Evolutionary conservation across 2,329 filamentous ascomycete species (phyloP).

Genomic region (Magnaporthales sp.): DNA sequence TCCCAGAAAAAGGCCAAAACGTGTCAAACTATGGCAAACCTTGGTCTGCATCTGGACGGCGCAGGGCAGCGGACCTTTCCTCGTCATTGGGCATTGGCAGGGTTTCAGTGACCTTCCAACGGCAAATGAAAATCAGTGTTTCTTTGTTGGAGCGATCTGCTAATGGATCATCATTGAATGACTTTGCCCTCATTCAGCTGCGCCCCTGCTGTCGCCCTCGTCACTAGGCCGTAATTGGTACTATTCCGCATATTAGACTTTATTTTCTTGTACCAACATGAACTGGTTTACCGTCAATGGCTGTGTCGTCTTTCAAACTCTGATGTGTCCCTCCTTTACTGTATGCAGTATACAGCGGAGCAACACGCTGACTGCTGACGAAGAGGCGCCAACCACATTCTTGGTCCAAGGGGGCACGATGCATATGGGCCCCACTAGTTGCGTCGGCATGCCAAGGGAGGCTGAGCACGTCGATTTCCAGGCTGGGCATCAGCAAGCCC

Average conservation of each 20-base stretch:
- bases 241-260: background rate
- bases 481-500: background rate
- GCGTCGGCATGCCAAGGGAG: background rate
- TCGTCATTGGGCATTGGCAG: background rate
- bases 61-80: background rate
- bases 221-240: too few relatives aligned
- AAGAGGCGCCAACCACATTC: background rate
- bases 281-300: background rate
- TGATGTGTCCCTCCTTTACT: background rate
- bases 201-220: background rate
- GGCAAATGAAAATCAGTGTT: background rate
- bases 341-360: background rate
- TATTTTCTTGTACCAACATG: background rate
- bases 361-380: background rate
- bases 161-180: background rate
- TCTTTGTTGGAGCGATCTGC: background rate
- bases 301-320: background rate
- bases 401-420: background rate
- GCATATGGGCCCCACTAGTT: background rate
- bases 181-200: background rate
- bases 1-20: background rate
- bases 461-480: background rate
- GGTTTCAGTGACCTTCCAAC: background rate
- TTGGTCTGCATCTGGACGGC: background rate
- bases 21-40: background rate